Base-by-base conservation (phyloP, 768 basidiomycete genomes). In the Russula sp. region DNA sequence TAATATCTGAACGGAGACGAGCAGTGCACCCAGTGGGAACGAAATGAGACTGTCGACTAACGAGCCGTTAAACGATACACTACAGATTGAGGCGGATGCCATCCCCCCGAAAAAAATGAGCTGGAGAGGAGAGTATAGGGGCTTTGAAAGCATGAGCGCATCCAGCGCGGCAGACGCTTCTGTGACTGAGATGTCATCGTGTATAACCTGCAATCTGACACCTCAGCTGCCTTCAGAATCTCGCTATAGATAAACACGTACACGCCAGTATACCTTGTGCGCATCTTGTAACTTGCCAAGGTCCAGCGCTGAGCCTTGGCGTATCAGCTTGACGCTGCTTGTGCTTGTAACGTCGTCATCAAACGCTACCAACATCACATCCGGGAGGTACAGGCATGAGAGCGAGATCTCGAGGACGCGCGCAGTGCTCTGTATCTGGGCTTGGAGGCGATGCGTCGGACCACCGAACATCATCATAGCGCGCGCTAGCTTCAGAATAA, bases 381-480 rank as follows among this genome's bases (percentile, higher is more conserved):
- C 85, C 3, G 88, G 88, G 32, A 89, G 75, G 71, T 91, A 90
- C 74, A 93, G 80, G 75, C 90, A 88, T 70, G 84, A 85, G 52
- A 85, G 79, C 67, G 83, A 80, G 63, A 94, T 79, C 66, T 94
- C 91, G 28, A 94, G 82, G 16, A 93, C 89, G 8, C 80, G 81
- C 16, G 86, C 90, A 1, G 91, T 90, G 16, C 88, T 85, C 71
- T 86, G 84, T 61, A 94, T 85, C 72, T 94, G 91, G 1, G 89
- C 81, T 70, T 87, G 90, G 22, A 94, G 80, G 48, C 92, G 87
- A 73, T 95, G 90, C 14, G 87, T 83, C 22, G 91, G 90, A 6
- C 86, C 87, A 11, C 91, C 92, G 68, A 90, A 92, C 83, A 89
- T 90, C 90, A 94, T 94, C 81, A 94, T 85, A 11, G 90, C 85